These are phyloP conservation scores for Ogataea angusta DNA, from an alignment of 805 yeast species.

Conservation along the genomic window DNA sequence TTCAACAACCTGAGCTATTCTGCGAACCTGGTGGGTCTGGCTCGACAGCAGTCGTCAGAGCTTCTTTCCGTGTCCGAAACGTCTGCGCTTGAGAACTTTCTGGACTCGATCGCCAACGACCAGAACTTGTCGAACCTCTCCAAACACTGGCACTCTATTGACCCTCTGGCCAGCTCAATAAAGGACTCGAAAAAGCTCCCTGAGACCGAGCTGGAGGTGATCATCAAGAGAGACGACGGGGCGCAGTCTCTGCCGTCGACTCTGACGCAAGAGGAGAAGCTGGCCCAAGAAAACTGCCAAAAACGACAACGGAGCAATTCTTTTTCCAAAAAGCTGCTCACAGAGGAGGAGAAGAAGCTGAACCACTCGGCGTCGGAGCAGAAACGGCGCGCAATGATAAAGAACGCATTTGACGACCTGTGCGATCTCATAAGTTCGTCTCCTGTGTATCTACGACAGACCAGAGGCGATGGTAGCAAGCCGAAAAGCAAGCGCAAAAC, in stretches of 20 bases:
- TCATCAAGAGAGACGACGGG: background rate
- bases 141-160: slow-evolving; percentile 34
- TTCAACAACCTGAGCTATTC: slow-evolving; percentile 27
- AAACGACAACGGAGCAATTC: slow-evolving; percentile 1
- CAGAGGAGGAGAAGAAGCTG: slow-evolving; percentile 34
- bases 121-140: slow-evolving; percentile 26
- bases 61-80: slow-evolving; percentile 34
- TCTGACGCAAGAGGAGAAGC: background rate
- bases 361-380: slow-evolving; percentile 42
- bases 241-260: too few species aligned
- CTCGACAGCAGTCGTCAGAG: slow-evolving; percentile 20
- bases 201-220: background rate
- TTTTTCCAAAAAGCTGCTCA: slow-evolving; percentile 15
- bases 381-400: slow-evolving; percentile 36
- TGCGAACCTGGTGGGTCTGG: slow-evolving; percentile 12
- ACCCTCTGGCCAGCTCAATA: slow-evolving; percentile 21
- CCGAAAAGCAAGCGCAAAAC: slow-evolving; percentile 23
- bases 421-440: slow-evolving; percentile 26
- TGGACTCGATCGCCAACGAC: slow-evolving; percentile 37
- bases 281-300: slow-evolving; percentile 4
- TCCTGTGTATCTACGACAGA: slow-evolving; percentile 10
- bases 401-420: slow-evolving; percentile 36
- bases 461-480: slow-evolving; percentile 7
- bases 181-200: background rate
- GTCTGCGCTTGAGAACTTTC: slow-evolving; percentile 33